A percentile compares a stretch with the other conserved stretches of the same genome.
Evolutionary conservation across 2,329 filamentous ascomycete species (phyloP).

Genomic region (Thielaviopsis musarum): DNA sequence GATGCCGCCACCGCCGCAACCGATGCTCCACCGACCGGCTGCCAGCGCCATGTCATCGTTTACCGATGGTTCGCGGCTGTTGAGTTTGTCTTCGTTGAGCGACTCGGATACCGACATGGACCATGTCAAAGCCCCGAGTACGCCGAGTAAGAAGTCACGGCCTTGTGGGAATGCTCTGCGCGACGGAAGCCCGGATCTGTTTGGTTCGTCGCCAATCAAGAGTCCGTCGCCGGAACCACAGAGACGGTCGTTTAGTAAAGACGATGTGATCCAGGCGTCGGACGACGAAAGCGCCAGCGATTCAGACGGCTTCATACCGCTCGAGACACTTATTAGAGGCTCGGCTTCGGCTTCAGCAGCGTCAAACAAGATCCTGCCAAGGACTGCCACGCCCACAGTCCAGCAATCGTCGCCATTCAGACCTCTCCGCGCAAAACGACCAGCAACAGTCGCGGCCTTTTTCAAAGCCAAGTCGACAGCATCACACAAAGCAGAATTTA

Average conservation of each 20-base stretch:
- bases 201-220: conserved; percentile 1
- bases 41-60: background rate
- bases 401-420: background rate
- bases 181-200: background rate
- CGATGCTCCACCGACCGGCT: background rate
- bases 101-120: background rate
- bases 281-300: conserved; percentile 52
- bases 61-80: background rate
- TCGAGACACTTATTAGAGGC: background rate
- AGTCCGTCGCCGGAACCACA: background rate
- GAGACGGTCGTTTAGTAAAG: conserved; percentile 23
- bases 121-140: background rate
- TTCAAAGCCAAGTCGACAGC: background rate
- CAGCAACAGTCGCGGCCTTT: background rate
- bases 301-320: conserved; percentile 39
- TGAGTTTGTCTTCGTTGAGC: background rate
- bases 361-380: background rate
- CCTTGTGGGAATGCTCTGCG: background rate
- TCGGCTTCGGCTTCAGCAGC: background rate
- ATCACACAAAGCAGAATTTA: background rate
- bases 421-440: background rate
- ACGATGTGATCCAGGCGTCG: conserved; percentile 48
- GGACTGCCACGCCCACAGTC: background rate
- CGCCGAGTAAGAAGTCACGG: background rate
- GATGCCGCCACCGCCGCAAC: background rate